Percentiles rank a stretch among this genome's conserved stretches.
Conservation (phyloP, 352 stramenopile species). For the Globisporangium lucens region DNA sequence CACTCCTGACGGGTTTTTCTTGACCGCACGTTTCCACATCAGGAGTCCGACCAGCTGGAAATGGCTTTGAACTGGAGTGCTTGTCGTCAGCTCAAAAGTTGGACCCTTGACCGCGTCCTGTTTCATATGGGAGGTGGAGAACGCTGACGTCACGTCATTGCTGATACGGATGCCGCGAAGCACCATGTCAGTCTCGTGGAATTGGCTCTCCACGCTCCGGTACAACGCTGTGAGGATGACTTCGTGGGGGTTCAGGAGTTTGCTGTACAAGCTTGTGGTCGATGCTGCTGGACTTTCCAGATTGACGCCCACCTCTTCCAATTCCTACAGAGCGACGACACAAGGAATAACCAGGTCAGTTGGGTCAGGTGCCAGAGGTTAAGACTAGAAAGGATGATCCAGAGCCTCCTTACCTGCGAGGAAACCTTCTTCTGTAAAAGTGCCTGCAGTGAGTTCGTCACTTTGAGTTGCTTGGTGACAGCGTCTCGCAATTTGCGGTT, state of each 20-base stretch:
- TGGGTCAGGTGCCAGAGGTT: neutral
- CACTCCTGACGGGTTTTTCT: neutral
- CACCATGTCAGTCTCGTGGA: conserved; percentile 2
- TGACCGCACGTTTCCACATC: conserved; percentile 5
- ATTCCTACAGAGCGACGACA: neutral
- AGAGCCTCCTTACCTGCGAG: neutral
- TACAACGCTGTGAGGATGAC: neutral
- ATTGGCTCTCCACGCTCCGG: neutral
- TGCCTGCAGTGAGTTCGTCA: conserved; percentile 32
- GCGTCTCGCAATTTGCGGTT: conserved; percentile 42
- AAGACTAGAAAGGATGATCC: neutral
- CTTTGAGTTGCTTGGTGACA: conserved; percentile 35
- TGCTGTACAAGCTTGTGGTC: neutral
- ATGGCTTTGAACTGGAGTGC: neutral
- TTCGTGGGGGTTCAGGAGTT: neutral
- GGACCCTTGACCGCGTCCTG: conserved; percentile 4
- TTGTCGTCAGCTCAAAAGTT: conserved; percentile 11
- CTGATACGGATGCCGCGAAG: neutral
- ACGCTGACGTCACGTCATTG: neutral
- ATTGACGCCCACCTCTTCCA: neutral
- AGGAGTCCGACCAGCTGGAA: neutral
- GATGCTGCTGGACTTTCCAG: neutral
- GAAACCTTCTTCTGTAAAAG: conserved; percentile 1
- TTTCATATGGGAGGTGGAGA: neutral
- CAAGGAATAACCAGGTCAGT: neutral